These are phyloP conservation scores for Pseudonectria foliicola DNA, from an alignment of 2,329 filamentous ascomycete genomes.

Conservation along the genomic window DNA sequence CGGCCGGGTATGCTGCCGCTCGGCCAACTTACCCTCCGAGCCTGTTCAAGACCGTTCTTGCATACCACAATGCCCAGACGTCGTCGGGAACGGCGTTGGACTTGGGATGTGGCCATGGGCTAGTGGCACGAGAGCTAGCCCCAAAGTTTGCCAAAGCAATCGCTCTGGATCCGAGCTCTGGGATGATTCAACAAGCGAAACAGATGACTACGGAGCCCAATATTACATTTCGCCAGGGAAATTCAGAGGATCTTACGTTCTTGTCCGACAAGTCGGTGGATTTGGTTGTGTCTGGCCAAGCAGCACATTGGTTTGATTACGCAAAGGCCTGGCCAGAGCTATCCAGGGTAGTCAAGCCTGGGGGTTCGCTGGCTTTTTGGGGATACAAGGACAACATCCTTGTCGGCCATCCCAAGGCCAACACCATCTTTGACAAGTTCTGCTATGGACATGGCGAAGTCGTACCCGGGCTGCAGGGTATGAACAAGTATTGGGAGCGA, in stretches of 20 bases:
- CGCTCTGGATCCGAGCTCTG: slow-evolving; percentile 49
- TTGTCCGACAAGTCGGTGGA: slow-evolving; percentile 44
- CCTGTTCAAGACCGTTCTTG: slow-evolving; percentile 47
- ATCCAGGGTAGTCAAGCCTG: slow-evolving; percentile 42
- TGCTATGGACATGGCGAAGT: slow-evolving; percentile 44
- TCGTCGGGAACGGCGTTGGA: slow-evolving; percentile 38
- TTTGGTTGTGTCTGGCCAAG: slow-evolving; percentile 44
- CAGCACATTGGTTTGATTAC: slow-evolving; percentile 63
- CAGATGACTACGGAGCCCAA: slow-evolving; percentile 34
- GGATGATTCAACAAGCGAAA: slow-evolving; percentile 48
- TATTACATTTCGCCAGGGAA: slow-evolving; percentile 41
- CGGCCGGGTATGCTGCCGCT: slow-evolving; percentile 51
- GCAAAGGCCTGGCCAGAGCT: slow-evolving; percentile 47
- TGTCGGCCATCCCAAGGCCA: slow-evolving; percentile 44
- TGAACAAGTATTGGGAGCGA: slow-evolving; percentile 56
- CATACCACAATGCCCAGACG: slow-evolving; percentile 40
- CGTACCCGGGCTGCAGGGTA: slow-evolving; percentile 35
- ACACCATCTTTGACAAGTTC: slow-evolving; percentile 46
- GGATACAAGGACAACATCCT: slow-evolving; percentile 60
- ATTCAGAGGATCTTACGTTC: slow-evolving; percentile 48
- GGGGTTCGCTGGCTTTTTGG: slow-evolving; percentile 57
- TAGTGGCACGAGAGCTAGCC: slow-evolving; percentile 47
- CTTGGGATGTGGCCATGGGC: slow-evolving; percentile 57
- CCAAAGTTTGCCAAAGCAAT: slow-evolving; percentile 43
- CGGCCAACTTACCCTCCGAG: slow-evolving; percentile 50